phyloP scores from a whole-genome alignment of 768 basidiomycete genomes.

The Termitomyces heimii region DNA sequence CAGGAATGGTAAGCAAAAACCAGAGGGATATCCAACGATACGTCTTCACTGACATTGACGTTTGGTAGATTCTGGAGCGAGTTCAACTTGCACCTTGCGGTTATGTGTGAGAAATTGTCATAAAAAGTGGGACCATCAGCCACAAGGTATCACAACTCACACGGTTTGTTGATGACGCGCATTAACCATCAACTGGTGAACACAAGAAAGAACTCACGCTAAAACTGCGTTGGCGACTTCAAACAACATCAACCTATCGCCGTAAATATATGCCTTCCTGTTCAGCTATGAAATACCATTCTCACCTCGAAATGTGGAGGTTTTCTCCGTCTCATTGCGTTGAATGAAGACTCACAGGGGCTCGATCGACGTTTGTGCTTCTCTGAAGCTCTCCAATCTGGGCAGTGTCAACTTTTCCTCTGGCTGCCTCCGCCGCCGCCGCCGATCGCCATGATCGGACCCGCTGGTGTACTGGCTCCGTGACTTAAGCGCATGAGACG shows the following conservation, averaged over 20 bases:
- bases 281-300: background rate
- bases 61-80: background rate
- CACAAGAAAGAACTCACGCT: no score
- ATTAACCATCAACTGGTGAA: background rate
- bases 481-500: background rate
- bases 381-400: no score
- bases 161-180: background rate
- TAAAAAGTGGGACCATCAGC: background rate
- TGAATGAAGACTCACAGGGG: background rate
- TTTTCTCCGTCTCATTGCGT: background rate
- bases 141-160: background rate
- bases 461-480: background rate
- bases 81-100: background rate
- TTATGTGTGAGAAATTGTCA: no score
- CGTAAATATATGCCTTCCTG: background rate
- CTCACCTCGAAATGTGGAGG: background rate
- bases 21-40: conserved; percentile 58
- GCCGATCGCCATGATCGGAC: background rate
- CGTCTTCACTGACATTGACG: conserved; percentile 42
- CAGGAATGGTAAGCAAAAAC: conserved; percentile 59
- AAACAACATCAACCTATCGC: background rate
- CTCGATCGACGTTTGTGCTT: background rate
- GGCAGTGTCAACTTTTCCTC: background rate
- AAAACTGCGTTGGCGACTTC: background rate
- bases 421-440: background rate